Percentiles rank a stretch among this genome's conserved stretches.
phyloP scores from a whole-genome alignment of 78 protist genomes.

The Trichosphaerium sp. region DNA sequence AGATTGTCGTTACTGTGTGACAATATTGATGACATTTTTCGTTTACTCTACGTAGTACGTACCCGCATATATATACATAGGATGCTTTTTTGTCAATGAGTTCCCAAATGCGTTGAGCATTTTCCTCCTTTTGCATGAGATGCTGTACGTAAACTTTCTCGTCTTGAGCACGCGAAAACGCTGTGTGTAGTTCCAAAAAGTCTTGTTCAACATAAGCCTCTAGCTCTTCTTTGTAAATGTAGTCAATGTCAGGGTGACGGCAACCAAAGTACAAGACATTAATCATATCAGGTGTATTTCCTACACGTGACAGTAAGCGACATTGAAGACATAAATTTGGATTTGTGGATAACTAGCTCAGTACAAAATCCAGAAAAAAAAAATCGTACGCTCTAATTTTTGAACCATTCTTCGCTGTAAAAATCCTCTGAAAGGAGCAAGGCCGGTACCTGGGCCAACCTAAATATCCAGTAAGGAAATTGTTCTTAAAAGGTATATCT shows the following conservation, averaged over 20 bases:
- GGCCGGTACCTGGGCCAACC: constrained; percentile 95
- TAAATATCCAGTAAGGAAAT: constrained; percentile 58
- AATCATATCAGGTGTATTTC: too few relatives aligned
- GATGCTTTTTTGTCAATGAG: constrained; percentile 3
- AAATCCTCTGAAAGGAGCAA: constrained; percentile 90
- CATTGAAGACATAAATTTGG: neutral
- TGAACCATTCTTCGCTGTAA: constrained; percentile 34
- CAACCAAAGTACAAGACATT: constrained; percentile 76
- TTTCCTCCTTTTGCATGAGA: constrained; percentile 14
- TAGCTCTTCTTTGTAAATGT: constrained; percentile 58
- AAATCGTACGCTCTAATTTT: neutral
- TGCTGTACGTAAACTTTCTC: constrained; percentile 64
- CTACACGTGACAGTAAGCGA: neutral
- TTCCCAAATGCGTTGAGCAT: constrained; percentile 15
- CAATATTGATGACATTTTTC: neutral
- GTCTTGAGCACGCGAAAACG: constrained; percentile 37
- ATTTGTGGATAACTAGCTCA: neutral
- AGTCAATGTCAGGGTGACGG: constrained; percentile 61
- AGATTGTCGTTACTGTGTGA: neutral
- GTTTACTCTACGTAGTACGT: neutral
- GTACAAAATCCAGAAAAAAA: too few relatives aligned
- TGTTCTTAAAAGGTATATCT: neutral
- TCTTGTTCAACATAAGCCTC: constrained; percentile 19
- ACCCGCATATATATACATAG: constrained; percentile 44
- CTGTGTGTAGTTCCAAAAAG: constrained; percentile 12